phyloP scores from a whole-genome alignment of 108 stramenopile genomes.

The Cyclotella kingstonii region DNA sequence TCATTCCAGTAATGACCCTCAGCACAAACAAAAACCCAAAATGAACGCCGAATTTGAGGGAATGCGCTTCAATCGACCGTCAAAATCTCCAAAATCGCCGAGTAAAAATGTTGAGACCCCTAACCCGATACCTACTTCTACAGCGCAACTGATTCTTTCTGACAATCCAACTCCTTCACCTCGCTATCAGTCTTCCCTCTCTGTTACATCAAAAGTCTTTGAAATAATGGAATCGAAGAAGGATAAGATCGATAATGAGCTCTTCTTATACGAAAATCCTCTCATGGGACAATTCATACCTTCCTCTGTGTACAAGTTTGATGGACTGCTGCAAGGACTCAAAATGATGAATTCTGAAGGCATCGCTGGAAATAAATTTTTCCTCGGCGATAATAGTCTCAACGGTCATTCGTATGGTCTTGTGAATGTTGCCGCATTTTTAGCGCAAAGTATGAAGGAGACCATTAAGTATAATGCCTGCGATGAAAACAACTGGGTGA shows the following conservation, averaged over 20 bases:
- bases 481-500: slow-evolving; percentile 50
- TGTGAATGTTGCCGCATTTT: slow-evolving; percentile 48
- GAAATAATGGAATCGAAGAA: slow-evolving; percentile 15
- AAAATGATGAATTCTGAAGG: slow-evolving; percentile 30
- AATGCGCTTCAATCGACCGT: too few species aligned
- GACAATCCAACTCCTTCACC: not conserved
- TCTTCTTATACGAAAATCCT: slow-evolving; percentile 26
- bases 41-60: too few species aligned
- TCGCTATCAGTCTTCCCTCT: not conserved
- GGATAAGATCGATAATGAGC: slow-evolving; percentile 6
- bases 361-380: slow-evolving; percentile 27
- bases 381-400: slow-evolving; percentile 20
- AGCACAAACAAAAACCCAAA: not conserved
- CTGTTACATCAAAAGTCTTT: not conserved
- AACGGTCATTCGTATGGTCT: slow-evolving; percentile 38
- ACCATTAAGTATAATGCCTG: slow-evolving; percentile 59
- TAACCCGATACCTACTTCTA: slow-evolving; percentile 2
- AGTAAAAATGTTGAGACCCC: not conserved
- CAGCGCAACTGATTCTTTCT: slow-evolving; percentile 3
- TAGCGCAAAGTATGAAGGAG: slow-evolving; percentile 57
- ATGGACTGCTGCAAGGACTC: slow-evolving; percentile 17
- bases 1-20: not conserved
- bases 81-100: too few species aligned
- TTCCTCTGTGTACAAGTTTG: slow-evolving; percentile 23
- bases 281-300: slow-evolving; percentile 2